phyloP scores from a whole-genome alignment of 192 early-diverging fungal species.

The Mortierella hygrophila region DNA sequence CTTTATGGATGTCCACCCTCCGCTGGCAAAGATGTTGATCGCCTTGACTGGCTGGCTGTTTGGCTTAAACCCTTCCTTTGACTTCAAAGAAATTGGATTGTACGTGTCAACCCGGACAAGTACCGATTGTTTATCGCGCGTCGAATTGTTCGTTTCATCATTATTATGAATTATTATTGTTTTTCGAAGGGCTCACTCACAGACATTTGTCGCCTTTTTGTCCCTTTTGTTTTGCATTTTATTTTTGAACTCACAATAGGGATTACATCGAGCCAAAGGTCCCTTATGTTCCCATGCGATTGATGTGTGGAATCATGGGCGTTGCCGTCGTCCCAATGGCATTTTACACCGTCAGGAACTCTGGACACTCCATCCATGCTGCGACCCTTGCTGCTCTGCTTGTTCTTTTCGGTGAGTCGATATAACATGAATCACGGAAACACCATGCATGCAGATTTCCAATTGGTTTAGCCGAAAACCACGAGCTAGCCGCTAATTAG shows the following conservation, averaged over 20 bases:
- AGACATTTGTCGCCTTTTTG: neutral
- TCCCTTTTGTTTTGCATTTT: neutral
- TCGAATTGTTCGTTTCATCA: neutral
- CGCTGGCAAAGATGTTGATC: conserved; percentile 93
- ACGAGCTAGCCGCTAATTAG: neutral
- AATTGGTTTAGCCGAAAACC: neutral
- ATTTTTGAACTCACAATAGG: conserved; percentile 46
- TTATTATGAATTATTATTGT: neutral
- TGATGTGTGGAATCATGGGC: conserved; percentile 83
- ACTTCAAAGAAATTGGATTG: conserved; percentile 94
- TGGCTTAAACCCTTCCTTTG: conserved; percentile 93
- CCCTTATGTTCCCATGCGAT: conserved; percentile 89
- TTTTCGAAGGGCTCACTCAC: neutral
- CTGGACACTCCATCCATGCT: conserved; percentile 82
- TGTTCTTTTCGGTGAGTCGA: conserved; percentile 79
- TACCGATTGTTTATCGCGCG: neutral
- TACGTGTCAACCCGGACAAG: conserved; percentile 36
- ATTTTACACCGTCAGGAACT: conserved; percentile 85
- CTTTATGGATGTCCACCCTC: conserved; percentile 97
- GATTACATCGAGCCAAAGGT: conserved; percentile 91
- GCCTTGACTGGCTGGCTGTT: conserved; percentile 80
- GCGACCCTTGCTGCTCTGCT: conserved; percentile 83
- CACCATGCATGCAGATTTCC: neutral
- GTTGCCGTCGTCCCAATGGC: conserved; percentile 85
- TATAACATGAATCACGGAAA: neutral